phyloP scores from a whole-genome alignment of 2,329 filamentous ascomycete genomes.

The Tolypocladium pustulatum region DNA sequence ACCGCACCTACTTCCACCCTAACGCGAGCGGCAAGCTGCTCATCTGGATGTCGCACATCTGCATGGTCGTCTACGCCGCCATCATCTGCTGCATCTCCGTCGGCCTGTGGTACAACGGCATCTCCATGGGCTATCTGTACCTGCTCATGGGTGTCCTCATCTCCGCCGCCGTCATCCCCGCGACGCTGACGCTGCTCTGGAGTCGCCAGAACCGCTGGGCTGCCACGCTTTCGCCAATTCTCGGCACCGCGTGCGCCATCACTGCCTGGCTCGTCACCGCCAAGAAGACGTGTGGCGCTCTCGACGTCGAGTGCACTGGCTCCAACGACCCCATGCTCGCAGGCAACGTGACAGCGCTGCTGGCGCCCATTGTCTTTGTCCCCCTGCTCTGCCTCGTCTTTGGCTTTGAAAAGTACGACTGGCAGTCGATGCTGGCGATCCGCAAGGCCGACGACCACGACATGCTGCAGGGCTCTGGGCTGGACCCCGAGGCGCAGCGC shows the following conservation, averaged over 20 bases:
- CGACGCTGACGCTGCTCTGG: slow-evolving; percentile 73
- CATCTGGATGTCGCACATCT: slow-evolving; percentile 68
- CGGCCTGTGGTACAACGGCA: slow-evolving; percentile 61
- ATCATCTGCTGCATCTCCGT: slow-evolving; percentile 72
- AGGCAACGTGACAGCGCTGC: slow-evolving; percentile 73
- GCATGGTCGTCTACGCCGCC: slow-evolving; percentile 60
- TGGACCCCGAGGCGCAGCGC: slow-evolving; percentile 22
- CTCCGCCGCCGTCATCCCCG: slow-evolving; percentile 72
- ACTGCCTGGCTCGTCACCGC: slow-evolving; percentile 69
- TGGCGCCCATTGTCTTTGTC: slow-evolving; percentile 65
- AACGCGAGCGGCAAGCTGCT: slow-evolving; percentile 62
- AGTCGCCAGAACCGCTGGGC: slow-evolving; percentile 65
- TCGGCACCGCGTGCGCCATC: slow-evolving; percentile 56
- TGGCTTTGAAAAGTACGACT: slow-evolving; percentile 66
- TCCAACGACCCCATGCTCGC: slow-evolving; percentile 80
- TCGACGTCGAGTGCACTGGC: slow-evolving; percentile 67
- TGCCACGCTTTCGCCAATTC: slow-evolving; percentile 54
- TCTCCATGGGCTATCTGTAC: slow-evolving; percentile 83
- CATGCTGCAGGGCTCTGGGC: slow-evolving; percentile 48
- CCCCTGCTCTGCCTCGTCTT: slow-evolving; percentile 60
- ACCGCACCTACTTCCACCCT: slow-evolving; percentile 79
- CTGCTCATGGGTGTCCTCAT: slow-evolving; percentile 90
- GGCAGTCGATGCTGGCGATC: slow-evolving; percentile 72
- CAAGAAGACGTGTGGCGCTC: slow-evolving; percentile 54
- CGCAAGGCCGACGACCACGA: slow-evolving; percentile 70